phyloP scores from a whole-genome alignment of 352 stramenopile species.

The Phytopythium oedochilum region DNA sequence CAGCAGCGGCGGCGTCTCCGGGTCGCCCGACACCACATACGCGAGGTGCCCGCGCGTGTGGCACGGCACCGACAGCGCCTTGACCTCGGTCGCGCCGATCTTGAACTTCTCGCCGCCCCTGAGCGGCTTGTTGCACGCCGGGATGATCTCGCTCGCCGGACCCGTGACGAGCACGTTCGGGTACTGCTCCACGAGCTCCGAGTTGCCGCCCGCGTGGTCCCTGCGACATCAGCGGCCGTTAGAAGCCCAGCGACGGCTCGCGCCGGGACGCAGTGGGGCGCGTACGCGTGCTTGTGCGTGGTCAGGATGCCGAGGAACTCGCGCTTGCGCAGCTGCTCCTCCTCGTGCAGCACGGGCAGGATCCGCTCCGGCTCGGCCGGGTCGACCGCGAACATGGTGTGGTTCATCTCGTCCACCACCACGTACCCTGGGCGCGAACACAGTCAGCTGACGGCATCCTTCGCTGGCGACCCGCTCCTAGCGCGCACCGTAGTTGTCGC shows the following conservation, averaged over 20 bases:
- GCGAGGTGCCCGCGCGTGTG: slow-evolving; percentile 83
- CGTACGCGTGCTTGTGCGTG: slow-evolving; percentile 91
- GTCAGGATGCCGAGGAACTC: slow-evolving; percentile 87
- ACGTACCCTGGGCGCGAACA: slow-evolving; percentile 43
- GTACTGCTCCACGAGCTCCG: slow-evolving; percentile 59
- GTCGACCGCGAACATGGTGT: slow-evolving; percentile 81
- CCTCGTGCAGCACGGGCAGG: slow-evolving; percentile 60
- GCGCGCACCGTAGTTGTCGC: slow-evolving; percentile 73
- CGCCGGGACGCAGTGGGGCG: no score
- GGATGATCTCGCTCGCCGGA: slow-evolving; percentile 71
- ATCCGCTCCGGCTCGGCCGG: slow-evolving; percentile 63
- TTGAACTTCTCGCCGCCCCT: slow-evolving; percentile 80
- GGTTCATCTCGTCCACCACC: slow-evolving; percentile 75
- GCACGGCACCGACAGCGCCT: slow-evolving; percentile 75
- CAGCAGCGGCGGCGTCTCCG: slow-evolving; percentile 64
- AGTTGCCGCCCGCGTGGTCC: slow-evolving; percentile 80
- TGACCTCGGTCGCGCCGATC: slow-evolving; percentile 66
- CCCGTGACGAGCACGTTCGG: slow-evolving; percentile 62
- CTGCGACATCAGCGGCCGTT: slow-evolving; percentile 11
- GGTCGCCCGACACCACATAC: slow-evolving; percentile 82
- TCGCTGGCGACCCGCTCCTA: background rate
- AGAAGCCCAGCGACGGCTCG: background rate
- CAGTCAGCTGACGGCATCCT: background rate
- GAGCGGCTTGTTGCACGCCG: slow-evolving; percentile 56
- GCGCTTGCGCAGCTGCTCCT: slow-evolving; percentile 55